These are phyloP conservation scores for Neonectria punicea DNA, from an alignment of 2,329 filamentous ascomycete species.

Conservation along the genomic window DNA sequence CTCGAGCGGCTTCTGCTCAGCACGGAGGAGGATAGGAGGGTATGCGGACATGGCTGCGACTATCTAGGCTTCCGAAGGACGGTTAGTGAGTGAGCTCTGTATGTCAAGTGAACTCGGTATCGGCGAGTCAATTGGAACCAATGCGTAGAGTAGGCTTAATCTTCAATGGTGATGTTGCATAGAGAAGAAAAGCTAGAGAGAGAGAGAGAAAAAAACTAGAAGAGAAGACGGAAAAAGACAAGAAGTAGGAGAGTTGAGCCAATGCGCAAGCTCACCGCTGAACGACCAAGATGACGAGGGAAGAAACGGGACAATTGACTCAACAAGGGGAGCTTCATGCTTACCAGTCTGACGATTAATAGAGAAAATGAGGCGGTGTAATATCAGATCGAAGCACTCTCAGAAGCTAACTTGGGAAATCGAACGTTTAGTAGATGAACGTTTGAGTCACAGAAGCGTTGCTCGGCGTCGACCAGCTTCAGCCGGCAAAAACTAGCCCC, in stretches of 20 bases:
- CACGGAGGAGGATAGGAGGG: conserved; percentile 61
- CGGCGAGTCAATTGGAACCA: background rate
- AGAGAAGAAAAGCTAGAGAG: background rate
- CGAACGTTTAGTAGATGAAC: background rate
- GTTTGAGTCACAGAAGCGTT: conserved; percentile 39
- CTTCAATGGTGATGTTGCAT: conserved; percentile 1
- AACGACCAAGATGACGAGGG: conserved; percentile 2
- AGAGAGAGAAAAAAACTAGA: background rate
- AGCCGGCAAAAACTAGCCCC: conserved; percentile 36
- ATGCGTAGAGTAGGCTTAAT: background rate
- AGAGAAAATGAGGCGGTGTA: background rate
- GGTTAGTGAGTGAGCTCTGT: conserved; percentile 19
- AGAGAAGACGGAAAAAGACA: background rate
- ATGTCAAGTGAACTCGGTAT: background rate
- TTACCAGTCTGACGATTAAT: background rate
- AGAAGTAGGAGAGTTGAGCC: background rate
- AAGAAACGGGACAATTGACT: conserved; percentile 6
- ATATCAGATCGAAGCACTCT: background rate
- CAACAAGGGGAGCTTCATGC: background rate
- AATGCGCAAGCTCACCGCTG: conserved; percentile 14
- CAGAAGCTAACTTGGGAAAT: conserved; percentile 1
- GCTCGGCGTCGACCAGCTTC: conserved; percentile 19
- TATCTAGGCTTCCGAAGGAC: background rate
- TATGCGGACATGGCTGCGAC: conserved; percentile 43
- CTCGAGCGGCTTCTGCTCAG: conserved; percentile 67